phyloP scores from a whole-genome alignment of 441 rosid genomes.

The Syzygium malaccense region DNA sequence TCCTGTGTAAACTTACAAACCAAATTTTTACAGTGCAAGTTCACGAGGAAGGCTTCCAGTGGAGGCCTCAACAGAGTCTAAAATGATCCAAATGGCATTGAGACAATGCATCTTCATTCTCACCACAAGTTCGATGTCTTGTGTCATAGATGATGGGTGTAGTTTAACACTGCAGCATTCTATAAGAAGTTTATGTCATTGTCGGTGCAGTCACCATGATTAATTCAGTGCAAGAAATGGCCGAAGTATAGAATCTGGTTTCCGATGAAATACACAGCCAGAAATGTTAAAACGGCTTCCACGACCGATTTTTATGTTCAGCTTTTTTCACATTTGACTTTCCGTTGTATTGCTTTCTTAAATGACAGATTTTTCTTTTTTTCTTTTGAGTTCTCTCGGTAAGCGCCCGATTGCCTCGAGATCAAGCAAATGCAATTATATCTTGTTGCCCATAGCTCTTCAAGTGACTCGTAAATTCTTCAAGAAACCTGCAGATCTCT shows the following conservation, averaged over 20 bases:
- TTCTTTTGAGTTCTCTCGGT: not conserved
- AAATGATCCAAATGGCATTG: not conserved
- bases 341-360: not conserved
- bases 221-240: not conserved
- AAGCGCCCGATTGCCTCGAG: not conserved
- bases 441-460: not conserved
- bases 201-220: rapidly evolving
- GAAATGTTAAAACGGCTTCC: not conserved
- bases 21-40: not conserved
- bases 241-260: not conserved
- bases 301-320: not conserved
- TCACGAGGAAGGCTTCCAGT: not conserved
- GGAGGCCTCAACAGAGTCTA: not conserved
- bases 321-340: not conserved
- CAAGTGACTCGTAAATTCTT: not conserved
- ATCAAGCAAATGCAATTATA: not conserved
- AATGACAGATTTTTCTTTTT: not conserved
- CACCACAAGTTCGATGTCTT: not conserved
- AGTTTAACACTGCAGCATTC: not conserved
- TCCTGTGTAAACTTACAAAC: not conserved
- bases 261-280: not conserved
- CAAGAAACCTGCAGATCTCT: conserved; percentile 12
- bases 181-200: not conserved
- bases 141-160: not conserved
- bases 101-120: not conserved